Evolutionary conservation across 805 yeast species (phyloP), one percentile per base, ranked within the genome.

Genomic region (Starmerella vitae): DNA sequence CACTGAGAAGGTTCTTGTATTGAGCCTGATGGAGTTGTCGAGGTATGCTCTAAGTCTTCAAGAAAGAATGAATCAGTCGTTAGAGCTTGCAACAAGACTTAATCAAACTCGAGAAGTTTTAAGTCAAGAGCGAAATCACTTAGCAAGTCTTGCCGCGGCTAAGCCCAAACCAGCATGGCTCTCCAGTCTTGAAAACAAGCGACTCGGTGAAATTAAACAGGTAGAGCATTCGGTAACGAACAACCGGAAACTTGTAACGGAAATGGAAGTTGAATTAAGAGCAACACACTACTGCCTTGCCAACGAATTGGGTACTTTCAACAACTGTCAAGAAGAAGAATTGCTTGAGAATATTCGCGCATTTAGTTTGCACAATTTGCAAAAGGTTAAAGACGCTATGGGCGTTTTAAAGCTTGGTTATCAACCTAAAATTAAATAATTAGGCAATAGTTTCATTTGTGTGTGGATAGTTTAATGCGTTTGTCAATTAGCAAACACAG

Each of bases 271-370:
- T 17, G 57, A 54, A 30, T 50, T 64, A 18, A 41, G 53, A 30
- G 50, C 50, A n/a, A 47, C 59, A 2, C 67, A 64, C 37, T 52
- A 52, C 18, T 38, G 55, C 2, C 44, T 63, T 5, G 67, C 67
- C 1, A 47, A 53, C 7, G 67, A 63, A 44, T 53, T 63, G 9
- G 63, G 49, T 15, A 15, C 45, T 9, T 63, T 61, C 43, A 56
- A 58, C 39, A 44, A 44, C 18, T 41, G 48, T 21, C 64, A 61
- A 29, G 66, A 58, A 21, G 44, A 44, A 3, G 63, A 57, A 38
- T 30, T 61, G 24, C 34, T 49, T 19, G 39, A 44, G 15, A 40
- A 48, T 19, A 49, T 63, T 14, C 33, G 39, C 27, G 37, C 38
- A 21, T 46, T 42, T 32, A 39, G 56, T 3, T 30, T 15, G 10